phyloP scores from a whole-genome alignment of 1,139 yeast species.

The Insectozyma bohioensis region DNA sequence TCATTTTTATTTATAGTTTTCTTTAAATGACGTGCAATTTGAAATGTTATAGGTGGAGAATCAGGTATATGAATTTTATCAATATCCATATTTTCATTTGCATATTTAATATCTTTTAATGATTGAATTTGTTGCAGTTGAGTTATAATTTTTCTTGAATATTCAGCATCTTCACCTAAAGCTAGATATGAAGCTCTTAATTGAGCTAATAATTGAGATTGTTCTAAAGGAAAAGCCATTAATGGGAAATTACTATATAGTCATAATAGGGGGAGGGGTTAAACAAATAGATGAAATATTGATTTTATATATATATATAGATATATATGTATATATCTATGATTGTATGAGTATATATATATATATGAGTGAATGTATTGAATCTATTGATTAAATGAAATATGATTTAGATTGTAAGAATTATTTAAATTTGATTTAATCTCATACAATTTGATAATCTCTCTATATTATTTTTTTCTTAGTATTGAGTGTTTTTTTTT shows the following conservation, averaged over 20 bases:
- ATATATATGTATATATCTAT: too few relatives aligned
- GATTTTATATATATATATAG: too few relatives aligned
- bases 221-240: conserved; percentile 43
- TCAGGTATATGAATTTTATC: conserved; percentile 14
- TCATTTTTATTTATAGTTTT: conserved; percentile 11
- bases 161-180: conserved; percentile 27
- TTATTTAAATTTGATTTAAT: too few relatives aligned
- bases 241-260: neutral
- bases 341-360: too few relatives aligned
- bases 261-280: conserved; percentile 1
- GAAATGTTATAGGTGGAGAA: conserved; percentile 39
- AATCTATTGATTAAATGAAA: too few relatives aligned
- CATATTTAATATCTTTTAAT: neutral
- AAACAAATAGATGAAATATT: too few relatives aligned
- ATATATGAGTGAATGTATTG: too few relatives aligned
- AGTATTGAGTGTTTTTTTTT: too few relatives aligned
- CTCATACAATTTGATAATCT: too few relatives aligned
- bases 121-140: too few relatives aligned
- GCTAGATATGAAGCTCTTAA: conserved; percentile 32
- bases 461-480: too few relatives aligned
- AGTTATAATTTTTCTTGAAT: conserved; percentile 23
- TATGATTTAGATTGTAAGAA: too few relatives aligned
- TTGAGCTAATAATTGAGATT: conserved; percentile 29
- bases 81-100: neutral
- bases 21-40: conserved; percentile 24